A percentile compares a stretch with the other conserved stretches of the same genome.
These are phyloP conservation scores for Euphorbia celastroides DNA, from an alignment of 441 rosid genomes.

Conservation along the genomic window DNA sequence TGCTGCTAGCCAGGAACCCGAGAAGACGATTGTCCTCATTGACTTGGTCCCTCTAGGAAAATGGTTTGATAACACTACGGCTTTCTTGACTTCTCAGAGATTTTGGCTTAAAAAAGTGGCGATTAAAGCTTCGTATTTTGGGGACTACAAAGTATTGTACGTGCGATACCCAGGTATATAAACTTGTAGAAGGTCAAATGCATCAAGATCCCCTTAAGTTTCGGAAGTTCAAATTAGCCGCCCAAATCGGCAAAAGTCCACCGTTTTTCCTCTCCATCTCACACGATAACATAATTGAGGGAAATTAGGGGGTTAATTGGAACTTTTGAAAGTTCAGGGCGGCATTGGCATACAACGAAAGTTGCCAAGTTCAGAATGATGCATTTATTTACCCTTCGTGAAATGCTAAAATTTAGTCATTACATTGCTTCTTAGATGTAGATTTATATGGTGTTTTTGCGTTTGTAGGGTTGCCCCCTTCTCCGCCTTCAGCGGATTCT, in stretches of 20 bases:
- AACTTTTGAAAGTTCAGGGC: too few relatives aligned
- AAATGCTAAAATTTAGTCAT: neutral
- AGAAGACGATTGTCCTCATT: slow-evolving; percentile 66
- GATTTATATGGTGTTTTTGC: slow-evolving; percentile 11
- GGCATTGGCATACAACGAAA: too few relatives aligned
- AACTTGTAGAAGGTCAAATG: neutral
- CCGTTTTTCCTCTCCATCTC: too few relatives aligned
- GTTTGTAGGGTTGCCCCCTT: slow-evolving; percentile 71
- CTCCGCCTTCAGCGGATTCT: slow-evolving; percentile 72
- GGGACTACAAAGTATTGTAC: slow-evolving; percentile 72
- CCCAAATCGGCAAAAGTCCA: too few relatives aligned
- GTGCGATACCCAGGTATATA: slow-evolving; percentile 70
- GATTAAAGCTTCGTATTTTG: slow-evolving; percentile 57
- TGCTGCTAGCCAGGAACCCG: slow-evolving; percentile 79
- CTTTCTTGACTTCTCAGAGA: slow-evolving; percentile 69
- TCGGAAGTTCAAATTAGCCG: too few relatives aligned
- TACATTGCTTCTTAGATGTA: neutral
- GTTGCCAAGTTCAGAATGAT: too few relatives aligned
- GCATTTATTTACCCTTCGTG: too few relatives aligned
- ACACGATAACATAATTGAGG: too few relatives aligned
- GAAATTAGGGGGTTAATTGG: too few relatives aligned
- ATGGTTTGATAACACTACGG: slow-evolving; percentile 69
- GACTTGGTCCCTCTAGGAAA: slow-evolving; percentile 86
- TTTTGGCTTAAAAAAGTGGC: slow-evolving; percentile 76
- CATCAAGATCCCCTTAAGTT: too few relatives aligned